These are phyloP conservation scores for Rhodotorula sp. DNA, from an alignment of 1,284 basidiomycete genomes.

Conservation along the genomic window DNA sequence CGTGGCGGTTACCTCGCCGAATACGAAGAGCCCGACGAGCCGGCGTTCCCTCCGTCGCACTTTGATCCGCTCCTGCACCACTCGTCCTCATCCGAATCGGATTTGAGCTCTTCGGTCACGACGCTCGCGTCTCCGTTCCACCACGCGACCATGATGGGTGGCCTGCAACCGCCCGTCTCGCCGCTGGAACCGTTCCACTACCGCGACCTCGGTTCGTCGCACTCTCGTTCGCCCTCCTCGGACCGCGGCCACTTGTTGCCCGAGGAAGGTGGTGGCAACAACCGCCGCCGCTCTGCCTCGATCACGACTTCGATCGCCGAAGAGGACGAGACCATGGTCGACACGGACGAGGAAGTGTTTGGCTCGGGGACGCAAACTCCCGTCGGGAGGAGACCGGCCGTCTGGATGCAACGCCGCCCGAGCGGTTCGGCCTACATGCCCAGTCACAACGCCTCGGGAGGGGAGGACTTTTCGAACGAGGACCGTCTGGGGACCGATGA, in stretches of 20 bases:
- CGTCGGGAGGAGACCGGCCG: constrained; percentile 8
- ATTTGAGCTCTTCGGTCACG: constrained; percentile 4
- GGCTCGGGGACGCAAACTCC: constrained; percentile 15
- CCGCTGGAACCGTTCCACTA: constrained; percentile 30
- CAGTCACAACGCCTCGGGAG: not conserved
- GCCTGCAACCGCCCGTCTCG: constrained; percentile 2
- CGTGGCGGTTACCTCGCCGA: constrained; percentile 58
- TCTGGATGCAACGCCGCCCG: constrained; percentile 19
- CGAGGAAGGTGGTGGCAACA: not conserved
- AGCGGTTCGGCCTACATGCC: constrained; percentile 27
- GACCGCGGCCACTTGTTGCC: constrained; percentile 5
- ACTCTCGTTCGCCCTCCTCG: constrained; percentile 31
- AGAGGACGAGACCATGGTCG: constrained; percentile 29
- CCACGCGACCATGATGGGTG: not conserved
- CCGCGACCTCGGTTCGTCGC: constrained; percentile 30
- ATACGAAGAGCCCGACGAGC: constrained; percentile 37
- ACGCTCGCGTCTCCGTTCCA: not conserved
- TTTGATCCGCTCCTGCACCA: not conserved
- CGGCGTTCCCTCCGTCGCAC: constrained; percentile 16
- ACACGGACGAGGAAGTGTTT: constrained; percentile 21
- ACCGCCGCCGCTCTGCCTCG: constrained; percentile 12
- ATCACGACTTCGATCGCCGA: constrained; percentile 27
- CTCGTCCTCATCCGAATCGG: constrained; percentile 25
- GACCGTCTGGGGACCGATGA: not conserved
- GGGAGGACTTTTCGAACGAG: not conserved